Conservation (phyloP, 257 asterid species). For the Sherardia arvensis region DNA sequence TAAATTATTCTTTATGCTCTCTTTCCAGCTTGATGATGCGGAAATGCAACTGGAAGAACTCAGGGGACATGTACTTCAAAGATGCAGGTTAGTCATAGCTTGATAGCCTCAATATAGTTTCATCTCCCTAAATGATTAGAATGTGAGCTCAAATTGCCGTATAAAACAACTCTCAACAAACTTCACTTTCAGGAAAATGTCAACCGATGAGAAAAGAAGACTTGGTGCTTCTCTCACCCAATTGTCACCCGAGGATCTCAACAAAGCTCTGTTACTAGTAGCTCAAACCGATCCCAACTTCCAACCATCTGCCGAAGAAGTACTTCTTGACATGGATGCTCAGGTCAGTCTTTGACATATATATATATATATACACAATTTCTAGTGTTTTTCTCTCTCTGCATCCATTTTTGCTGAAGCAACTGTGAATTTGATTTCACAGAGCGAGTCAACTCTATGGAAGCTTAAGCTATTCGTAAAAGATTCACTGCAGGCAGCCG, state of each 20-base stretch:
- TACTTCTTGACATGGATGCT: slow-evolving; percentile 66
- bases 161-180: background rate
- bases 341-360: slow-evolving; percentile 36
- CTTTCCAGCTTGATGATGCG: slow-evolving; percentile 56
- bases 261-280: slow-evolving; percentile 60
- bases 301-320: slow-evolving; percentile 46
- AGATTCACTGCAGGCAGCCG: slow-evolving; percentile 44
- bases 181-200: slow-evolving; percentile 40
- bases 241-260: slow-evolving; percentile 57
- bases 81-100: slow-evolving; percentile 60
- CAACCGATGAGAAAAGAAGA: slow-evolving; percentile 73
- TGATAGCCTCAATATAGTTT: background rate
- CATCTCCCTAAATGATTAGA: background rate
- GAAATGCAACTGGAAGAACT: slow-evolving; percentile 58
- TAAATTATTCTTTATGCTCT: slow-evolving; percentile 2
- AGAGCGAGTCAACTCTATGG: slow-evolving; percentile 82
- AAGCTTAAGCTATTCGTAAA: slow-evolving; percentile 67
- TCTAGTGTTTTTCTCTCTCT: background rate
- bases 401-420: background rate
- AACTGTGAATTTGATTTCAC: slow-evolving; percentile 15
- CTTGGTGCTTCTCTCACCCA: slow-evolving; percentile 62
- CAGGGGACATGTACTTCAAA: slow-evolving; percentile 56
- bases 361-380: too few species aligned
- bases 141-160: background rate
- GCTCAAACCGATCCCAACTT: slow-evolving; percentile 56